Evolutionary conservation across 106 monocot species (phyloP).

Genomic region (Chionographis japonica): DNA sequence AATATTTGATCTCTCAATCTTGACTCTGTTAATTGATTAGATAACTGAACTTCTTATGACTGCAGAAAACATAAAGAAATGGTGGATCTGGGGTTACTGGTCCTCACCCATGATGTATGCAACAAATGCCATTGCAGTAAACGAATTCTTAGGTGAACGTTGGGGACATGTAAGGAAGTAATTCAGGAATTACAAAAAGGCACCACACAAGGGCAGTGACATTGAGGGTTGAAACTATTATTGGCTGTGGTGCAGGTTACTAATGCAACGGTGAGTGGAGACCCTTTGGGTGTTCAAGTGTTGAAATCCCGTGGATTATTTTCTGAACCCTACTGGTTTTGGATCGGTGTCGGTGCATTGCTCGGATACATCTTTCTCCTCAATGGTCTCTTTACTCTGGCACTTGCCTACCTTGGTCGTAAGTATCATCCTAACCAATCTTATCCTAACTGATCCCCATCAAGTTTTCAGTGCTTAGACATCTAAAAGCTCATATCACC

Average conservation of each 20-base stretch:
- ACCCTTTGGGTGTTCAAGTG: slow-evolving; percentile 43
- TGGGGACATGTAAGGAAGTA: slow-evolving; percentile 26
- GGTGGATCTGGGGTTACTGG: slow-evolving; percentile 57
- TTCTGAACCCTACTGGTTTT: slow-evolving; percentile 67
- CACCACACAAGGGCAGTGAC: too few species aligned
- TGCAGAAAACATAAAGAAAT: slow-evolving; percentile 27
- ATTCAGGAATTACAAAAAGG: too few species aligned
- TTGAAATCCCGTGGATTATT: slow-evolving; percentile 15
- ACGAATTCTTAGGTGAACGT: slow-evolving; percentile 40
- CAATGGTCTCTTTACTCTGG: slow-evolving; percentile 42
- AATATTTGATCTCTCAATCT: too few species aligned
- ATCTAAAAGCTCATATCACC: too few species aligned
- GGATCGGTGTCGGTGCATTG: slow-evolving; percentile 63
- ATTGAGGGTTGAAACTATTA: not conserved
- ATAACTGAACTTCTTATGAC: not conserved
- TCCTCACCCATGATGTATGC: slow-evolving; percentile 41
- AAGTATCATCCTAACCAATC: slow-evolving; percentile 11
- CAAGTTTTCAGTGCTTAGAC: too few species aligned
- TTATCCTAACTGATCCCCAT: too few species aligned
- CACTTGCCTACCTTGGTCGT: slow-evolving; percentile 62
- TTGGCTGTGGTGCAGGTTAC: slow-evolving; percentile 9
- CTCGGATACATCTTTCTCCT: slow-evolving; percentile 56
- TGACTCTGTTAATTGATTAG: too few species aligned
- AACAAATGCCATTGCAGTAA: slow-evolving; percentile 28
- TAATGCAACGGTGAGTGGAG: slow-evolving; percentile 1